Percentiles rank a stretch among this genome's conserved stretches.
Evolutionary conservation across 2,329 filamentous ascomycete species (phyloP).

Genomic region (Lecanicillium sp.): DNA sequence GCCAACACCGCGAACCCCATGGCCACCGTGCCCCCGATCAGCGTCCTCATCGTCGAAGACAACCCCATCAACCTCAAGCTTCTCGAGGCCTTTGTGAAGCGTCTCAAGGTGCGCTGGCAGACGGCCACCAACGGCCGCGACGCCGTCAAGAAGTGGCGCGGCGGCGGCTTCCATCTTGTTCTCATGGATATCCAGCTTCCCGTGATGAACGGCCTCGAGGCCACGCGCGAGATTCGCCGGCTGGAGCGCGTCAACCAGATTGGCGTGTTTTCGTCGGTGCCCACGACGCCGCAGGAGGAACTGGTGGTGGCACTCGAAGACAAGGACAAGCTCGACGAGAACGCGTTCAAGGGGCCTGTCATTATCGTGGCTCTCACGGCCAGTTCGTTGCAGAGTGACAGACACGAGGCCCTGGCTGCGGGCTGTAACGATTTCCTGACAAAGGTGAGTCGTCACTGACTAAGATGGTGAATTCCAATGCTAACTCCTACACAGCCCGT

Average conservation of each 20-base stretch:
- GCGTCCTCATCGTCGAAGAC: slow-evolving; percentile 95
- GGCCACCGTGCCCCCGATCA: slow-evolving; percentile 86
- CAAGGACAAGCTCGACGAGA: slow-evolving; percentile 63
- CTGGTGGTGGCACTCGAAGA: slow-evolving; percentile 45
- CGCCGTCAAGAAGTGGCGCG: slow-evolving; percentile 87
- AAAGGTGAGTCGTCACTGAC: slow-evolving; percentile 56
- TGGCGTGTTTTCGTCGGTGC: slow-evolving; percentile 75
- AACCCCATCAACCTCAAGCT: slow-evolving; percentile 96
- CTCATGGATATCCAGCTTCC: slow-evolving; percentile 98
- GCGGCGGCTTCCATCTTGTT: slow-evolving; percentile 89
- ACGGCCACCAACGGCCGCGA: slow-evolving; percentile 95
- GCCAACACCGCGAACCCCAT: slow-evolving; percentile 40
- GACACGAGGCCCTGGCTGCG: slow-evolving; percentile 88
- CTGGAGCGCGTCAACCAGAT: slow-evolving; percentile 88
- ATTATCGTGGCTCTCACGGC: slow-evolving; percentile 97
- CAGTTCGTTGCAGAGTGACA: slow-evolving; percentile 87
- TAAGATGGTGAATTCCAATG: slow-evolving; percentile 20
- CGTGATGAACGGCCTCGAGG: slow-evolving; percentile 91
- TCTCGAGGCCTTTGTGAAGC: slow-evolving; percentile 91
- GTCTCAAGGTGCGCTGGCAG: slow-evolving; percentile 91
- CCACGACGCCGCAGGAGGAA: slow-evolving; percentile 46
- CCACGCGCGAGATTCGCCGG: slow-evolving; percentile 87
- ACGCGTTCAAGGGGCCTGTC: slow-evolving; percentile 88
- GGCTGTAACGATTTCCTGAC: slow-evolving; percentile 98
- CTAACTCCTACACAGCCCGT: slow-evolving; percentile 60